These are phyloP conservation scores for Penicillium sp. DNA, from an alignment of 2,329 filamentous ascomycete genomes.

Conservation along the genomic window DNA sequence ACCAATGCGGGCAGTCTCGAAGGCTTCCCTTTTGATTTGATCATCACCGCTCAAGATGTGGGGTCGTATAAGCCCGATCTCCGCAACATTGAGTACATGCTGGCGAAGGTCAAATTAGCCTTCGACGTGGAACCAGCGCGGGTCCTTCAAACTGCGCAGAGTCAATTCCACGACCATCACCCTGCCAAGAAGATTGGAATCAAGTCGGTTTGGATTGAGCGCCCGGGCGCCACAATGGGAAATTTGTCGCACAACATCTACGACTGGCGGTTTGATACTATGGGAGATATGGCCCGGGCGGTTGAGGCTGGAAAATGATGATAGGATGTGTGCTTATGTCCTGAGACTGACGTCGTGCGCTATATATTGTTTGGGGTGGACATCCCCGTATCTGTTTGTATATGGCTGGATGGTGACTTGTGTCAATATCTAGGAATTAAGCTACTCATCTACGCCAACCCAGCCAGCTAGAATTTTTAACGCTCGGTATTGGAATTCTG, in stretches of 20 bases:
- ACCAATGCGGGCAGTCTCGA: constrained; percentile 53
- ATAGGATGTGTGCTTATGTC: not conserved
- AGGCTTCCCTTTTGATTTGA: constrained; percentile 58
- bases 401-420: no score
- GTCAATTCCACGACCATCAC: constrained; percentile 66
- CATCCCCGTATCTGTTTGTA: no score
- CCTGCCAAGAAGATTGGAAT: constrained; percentile 64
- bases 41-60: constrained; percentile 71
- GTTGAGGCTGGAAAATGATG: not conserved
- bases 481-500: no score
- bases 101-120: not conserved
- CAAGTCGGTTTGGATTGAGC: constrained; percentile 64
- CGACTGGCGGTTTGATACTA: not conserved
- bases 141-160: constrained; percentile 69
- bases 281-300: not conserved
- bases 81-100: constrained; percentile 66
- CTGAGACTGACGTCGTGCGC: no score
- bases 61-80: constrained; percentile 70
- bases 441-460: no score
- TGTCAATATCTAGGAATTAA: no score
- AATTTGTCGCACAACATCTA: constrained; percentile 26
- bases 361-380: no score
- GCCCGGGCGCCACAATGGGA: constrained; percentile 43
- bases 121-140: constrained; percentile 43
- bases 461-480: no score